Base-by-base conservation (phyloP, 345 rosid species). In the Dovyalis caffra region DNA sequence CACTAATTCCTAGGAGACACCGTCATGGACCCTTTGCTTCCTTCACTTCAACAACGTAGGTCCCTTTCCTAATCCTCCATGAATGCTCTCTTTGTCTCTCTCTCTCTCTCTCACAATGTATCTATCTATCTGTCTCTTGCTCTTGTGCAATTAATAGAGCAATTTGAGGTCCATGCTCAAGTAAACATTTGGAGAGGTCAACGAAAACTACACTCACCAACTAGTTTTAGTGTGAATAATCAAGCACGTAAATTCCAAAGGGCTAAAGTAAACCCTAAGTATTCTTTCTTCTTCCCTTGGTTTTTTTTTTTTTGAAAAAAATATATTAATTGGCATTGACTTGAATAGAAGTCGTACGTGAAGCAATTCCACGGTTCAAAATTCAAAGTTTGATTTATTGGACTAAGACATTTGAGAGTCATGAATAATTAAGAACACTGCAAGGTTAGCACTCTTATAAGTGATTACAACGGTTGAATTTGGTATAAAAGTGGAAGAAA, bases 1-100 rank as follows among this genome's bases (percentile, higher is more conserved):
- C 76, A 70, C 76, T 81, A n/a, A n/a, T n/a, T 82, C 85, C 83
- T 70, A 81, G 85, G 90, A 87, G 90, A 87, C 86, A 84, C 37
- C 8, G 49, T 64, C 83, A 77, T 69, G 72, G 76, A 33, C 80
- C 77, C 37, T 80, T 70, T 85, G 80, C 83, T 77, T 64, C 81
- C 84, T 75, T 68, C 69, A 34, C 43, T 81, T 72, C 73, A 75
- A 69, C 78, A 31, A 23, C 71, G 83, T 80, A 53, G 88, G 88
- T 1, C 89, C 86, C 75, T 26, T 66, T 26, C 26, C 66, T 10
- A 12, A 43, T 11, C 70, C 77, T 28, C 66, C 76, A 28, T n/a
- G 62, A 77, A 74, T 79, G 34, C 61, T 68, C 65, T 72, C 68
- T 76, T 67, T 78, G 65, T 71, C 76, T 68, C 38, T 64, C 73